A percentile compares a stretch with the other conserved stretches of the same genome.
Conservation (phyloP, 164 flowering plant genomes). For the Aristolochia fimbriata region DNA sequence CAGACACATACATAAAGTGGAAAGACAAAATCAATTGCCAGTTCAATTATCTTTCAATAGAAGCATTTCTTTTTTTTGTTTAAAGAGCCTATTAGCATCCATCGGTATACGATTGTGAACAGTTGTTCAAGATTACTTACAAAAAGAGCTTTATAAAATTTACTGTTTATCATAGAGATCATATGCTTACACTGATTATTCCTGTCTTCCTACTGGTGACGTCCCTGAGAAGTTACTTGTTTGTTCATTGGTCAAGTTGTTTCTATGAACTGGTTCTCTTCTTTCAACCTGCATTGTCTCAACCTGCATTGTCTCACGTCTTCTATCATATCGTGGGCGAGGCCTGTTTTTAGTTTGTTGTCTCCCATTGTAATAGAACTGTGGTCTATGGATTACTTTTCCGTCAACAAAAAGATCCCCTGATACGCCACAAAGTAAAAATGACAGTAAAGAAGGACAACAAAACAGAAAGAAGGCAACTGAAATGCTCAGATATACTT, state of each 20-base stretch:
- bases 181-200: too few relatives aligned
- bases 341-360: conserved; percentile 50
- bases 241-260: conserved; percentile 16
- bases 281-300: conserved; percentile 67
- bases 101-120: too few relatives aligned
- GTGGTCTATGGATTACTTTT: conserved; percentile 89
- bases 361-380: conserved; percentile 52
- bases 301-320: conserved; percentile 65
- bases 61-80: too few relatives aligned
- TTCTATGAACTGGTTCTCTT: conserved; percentile 39
- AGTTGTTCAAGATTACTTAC: too few relatives aligned
- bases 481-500: not conserved
- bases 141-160: too few relatives aligned
- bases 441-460: not conserved
- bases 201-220: too few relatives aligned
- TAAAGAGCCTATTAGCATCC: too few relatives aligned
- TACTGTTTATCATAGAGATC: too few relatives aligned
- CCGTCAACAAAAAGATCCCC: conserved; percentile 91
- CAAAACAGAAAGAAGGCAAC: too few relatives aligned
- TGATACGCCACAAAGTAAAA: conserved; percentile 13
- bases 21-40: too few relatives aligned
- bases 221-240: not conserved
- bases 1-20: too few relatives aligned
- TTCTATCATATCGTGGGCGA: conserved; percentile 79
- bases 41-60: too few relatives aligned